These are phyloP conservation scores for Globisporangium cylindrosporum DNA, from an alignment of 352 stramenopile genomes.

Conservation along the genomic window DNA sequence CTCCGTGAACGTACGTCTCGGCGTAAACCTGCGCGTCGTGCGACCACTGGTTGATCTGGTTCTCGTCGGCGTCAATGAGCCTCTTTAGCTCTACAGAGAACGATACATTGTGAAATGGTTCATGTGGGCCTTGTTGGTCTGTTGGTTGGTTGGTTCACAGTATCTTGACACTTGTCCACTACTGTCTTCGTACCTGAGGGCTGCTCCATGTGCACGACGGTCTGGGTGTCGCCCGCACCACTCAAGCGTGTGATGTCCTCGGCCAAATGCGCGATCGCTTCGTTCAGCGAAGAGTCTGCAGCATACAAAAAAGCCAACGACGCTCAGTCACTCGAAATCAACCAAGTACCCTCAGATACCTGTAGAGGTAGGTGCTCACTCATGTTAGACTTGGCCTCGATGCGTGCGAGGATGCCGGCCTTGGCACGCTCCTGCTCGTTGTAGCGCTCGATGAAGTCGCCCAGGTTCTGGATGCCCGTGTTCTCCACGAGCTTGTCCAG, in stretches of 20 bases:
- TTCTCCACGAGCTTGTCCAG: constrained; percentile 58
- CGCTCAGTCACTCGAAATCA: not conserved
- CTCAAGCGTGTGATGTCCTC: constrained; percentile 56
- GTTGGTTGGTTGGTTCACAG: too few relatives aligned
- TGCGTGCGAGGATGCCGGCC: constrained; percentile 43
- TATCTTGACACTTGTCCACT: not conserved
- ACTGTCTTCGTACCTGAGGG: constrained; percentile 29
- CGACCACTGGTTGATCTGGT: constrained; percentile 46
- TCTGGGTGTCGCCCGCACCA: constrained; percentile 37
- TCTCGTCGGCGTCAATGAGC: constrained; percentile 43
- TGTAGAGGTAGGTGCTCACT: constrained; percentile 24
- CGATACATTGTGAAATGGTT: not conserved
- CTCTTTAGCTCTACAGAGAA: constrained; percentile 40
- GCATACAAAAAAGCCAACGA: not conserved
- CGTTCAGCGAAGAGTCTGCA: constrained; percentile 41
- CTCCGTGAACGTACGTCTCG: constrained; percentile 33
- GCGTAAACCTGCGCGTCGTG: constrained; percentile 44
- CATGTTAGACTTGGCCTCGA: constrained; percentile 45
- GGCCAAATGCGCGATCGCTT: constrained; percentile 45
- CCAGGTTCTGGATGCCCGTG: constrained; percentile 45
- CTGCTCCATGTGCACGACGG: constrained; percentile 37
- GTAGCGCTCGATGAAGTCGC: constrained; percentile 64
- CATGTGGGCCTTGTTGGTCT: not conserved
- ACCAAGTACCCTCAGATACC: not conserved
- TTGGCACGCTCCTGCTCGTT: constrained; percentile 58